phyloP scores from a whole-genome alignment of 1,284 basidiomycete species.

The Leccinum subspadiceum region DNA sequence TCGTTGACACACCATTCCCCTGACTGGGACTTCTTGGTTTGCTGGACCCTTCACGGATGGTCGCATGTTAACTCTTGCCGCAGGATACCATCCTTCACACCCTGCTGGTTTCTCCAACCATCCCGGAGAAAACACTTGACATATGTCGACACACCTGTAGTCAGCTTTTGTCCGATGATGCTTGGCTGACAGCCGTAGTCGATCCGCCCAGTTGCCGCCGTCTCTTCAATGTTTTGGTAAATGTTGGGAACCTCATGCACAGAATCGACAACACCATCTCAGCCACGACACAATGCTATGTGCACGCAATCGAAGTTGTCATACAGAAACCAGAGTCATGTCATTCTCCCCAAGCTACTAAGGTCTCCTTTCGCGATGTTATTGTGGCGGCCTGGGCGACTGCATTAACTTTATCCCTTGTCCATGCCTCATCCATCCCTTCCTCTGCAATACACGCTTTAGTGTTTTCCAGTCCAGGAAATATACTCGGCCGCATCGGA shows the following conservation, averaged over 20 bases:
- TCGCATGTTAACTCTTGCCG: slow-evolving; percentile 16
- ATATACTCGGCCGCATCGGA: slow-evolving; percentile 24
- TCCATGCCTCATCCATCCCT: slow-evolving; percentile 18
- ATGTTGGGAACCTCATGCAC: slow-evolving; percentile 37
- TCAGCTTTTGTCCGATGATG: slow-evolving; percentile 30
- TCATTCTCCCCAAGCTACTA: slow-evolving; percentile 16
- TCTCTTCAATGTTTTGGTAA: slow-evolving; percentile 35
- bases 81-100: slow-evolving; percentile 28
- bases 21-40: slow-evolving; percentile 35
- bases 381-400: slow-evolving; percentile 36
- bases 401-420: slow-evolving; percentile 27
- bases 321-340: slow-evolving; percentile 29
- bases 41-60: slow-evolving; percentile 11
- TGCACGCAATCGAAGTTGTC: slow-evolving; percentile 36
- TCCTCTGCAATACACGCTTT: slow-evolving; percentile 18
- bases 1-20: slow-evolving; percentile 27
- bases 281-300: slow-evolving; percentile 36
- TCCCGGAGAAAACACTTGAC: slow-evolving; percentile 32
- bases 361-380: slow-evolving; percentile 34
- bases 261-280: slow-evolving; percentile 32
- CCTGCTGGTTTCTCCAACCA: slow-evolving; percentile 26
- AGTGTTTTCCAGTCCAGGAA: slow-evolving; percentile 18
- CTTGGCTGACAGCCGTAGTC: slow-evolving; percentile 22
- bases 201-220: slow-evolving; percentile 29
- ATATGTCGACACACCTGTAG: slow-evolving; percentile 33